These are phyloP conservation scores for Pythium monospermum DNA, from an alignment of 352 stramenopile genomes.

Conservation along the genomic window DNA sequence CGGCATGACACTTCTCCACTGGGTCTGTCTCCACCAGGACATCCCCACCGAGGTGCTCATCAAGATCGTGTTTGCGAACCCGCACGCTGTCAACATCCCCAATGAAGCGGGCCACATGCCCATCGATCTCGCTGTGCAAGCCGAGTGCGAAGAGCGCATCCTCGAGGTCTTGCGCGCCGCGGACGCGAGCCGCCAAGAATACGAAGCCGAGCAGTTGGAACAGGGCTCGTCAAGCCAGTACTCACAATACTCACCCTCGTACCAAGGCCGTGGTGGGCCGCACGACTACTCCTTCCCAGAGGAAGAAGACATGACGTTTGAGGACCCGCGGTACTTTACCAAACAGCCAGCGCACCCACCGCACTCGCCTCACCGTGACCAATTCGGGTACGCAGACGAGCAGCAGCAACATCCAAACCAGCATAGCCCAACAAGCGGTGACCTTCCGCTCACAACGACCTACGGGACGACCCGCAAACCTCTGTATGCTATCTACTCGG, in stretches of 20 bases:
- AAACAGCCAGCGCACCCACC: neutral
- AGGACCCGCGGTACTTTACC: slow-evolving; percentile 24
- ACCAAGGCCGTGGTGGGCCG: neutral
- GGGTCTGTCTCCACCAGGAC: slow-evolving; percentile 75
- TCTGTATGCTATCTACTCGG: slow-evolving; percentile 34
- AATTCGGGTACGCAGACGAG: neutral
- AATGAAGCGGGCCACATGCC: slow-evolving; percentile 73
- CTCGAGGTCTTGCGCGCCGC: slow-evolving; percentile 65
- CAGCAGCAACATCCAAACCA: neutral
- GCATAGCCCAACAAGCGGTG: slow-evolving; percentile 8
- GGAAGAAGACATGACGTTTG: slow-evolving; percentile 29
- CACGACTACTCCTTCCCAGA: slow-evolving; percentile 22
- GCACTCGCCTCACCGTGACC: neutral
- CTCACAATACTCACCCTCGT: neutral
- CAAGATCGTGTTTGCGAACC: slow-evolving; percentile 78
- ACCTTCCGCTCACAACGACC: slow-evolving; percentile 3
- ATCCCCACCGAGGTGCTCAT: slow-evolving; percentile 67
- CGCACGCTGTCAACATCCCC: slow-evolving; percentile 57
- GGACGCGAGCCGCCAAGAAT: slow-evolving; percentile 30
- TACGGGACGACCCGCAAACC: slow-evolving; percentile 18
- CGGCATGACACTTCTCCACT: slow-evolving; percentile 78
- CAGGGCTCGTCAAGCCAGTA: neutral
- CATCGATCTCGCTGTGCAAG: slow-evolving; percentile 70
- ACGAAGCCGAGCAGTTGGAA: slow-evolving; percentile 17
- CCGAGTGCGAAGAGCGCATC: slow-evolving; percentile 67